Conservation (phyloP, 176 grass and related monocot species). For the Rhynchospora tenuis region DNA sequence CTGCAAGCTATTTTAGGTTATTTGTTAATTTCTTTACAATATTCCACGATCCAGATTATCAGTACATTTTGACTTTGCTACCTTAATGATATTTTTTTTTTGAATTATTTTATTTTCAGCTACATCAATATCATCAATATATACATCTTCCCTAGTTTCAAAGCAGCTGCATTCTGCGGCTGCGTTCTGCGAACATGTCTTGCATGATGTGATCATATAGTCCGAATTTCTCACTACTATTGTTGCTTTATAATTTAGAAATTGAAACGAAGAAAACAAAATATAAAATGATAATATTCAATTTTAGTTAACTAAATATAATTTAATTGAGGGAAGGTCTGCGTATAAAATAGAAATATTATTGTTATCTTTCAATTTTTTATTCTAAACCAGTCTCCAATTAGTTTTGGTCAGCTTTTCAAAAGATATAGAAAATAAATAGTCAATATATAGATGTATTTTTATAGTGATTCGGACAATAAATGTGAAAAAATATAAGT, state of each 20-base stretch:
- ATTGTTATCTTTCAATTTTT: too few species aligned
- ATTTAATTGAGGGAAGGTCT: too few species aligned
- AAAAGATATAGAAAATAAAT: too few species aligned
- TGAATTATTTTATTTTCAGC: background rate
- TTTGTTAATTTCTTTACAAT: background rate
- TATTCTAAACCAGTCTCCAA: too few species aligned
- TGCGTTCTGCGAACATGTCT: background rate
- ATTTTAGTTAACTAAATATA: background rate
- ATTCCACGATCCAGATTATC: background rate
- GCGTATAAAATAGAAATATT: too few species aligned
- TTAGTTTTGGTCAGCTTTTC: too few species aligned
- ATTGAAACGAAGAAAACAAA: background rate
- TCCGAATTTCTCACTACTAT: background rate
- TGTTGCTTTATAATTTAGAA: background rate
- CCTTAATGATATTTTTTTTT: background rate
- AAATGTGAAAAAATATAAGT: too few species aligned
- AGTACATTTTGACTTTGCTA: slow-evolving; percentile 2
- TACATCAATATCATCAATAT: background rate
- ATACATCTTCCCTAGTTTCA: background rate
- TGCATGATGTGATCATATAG: background rate
- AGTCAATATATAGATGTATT: too few species aligned
- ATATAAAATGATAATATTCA: background rate
- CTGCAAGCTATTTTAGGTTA: background rate
- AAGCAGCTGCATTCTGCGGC: background rate
- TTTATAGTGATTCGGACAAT: too few species aligned